phyloP scores from a whole-genome alignment of 2,329 filamentous ascomycete species.

The Periconia sp. region DNA sequence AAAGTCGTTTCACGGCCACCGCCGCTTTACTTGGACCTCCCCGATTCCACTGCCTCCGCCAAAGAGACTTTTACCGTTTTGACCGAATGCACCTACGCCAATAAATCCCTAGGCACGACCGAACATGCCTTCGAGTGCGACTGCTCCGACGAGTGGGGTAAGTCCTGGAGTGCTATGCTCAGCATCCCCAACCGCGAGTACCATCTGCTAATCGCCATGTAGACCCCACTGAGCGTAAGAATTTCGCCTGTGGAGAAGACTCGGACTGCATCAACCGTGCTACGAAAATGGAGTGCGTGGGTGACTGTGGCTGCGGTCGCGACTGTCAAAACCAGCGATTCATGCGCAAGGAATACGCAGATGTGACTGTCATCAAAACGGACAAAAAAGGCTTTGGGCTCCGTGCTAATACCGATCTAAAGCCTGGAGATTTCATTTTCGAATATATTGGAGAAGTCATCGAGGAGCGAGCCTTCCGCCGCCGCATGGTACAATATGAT shows the following conservation, averaged over 20 bases:
- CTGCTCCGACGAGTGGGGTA: constrained; percentile 93
- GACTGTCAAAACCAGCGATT: constrained; percentile 95
- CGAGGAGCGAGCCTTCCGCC: constrained; percentile 84
- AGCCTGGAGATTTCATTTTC: constrained; percentile 88
- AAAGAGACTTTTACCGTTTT: constrained; percentile 78
- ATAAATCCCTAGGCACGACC: constrained; percentile 86
- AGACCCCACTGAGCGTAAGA: constrained; percentile 58
- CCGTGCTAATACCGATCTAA: constrained; percentile 75
- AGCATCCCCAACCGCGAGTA: constrained; percentile 4
- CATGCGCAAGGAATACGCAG: constrained; percentile 83
- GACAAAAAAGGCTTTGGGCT: constrained; percentile 97
- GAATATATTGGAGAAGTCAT: constrained; percentile 99
- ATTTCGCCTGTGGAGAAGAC: constrained; percentile 90
- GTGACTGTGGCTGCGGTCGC: constrained; percentile 82
- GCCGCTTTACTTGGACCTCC: constrained; percentile 71
- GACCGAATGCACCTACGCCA: constrained; percentile 83
- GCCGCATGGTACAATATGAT: constrained; percentile 90
- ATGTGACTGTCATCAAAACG: constrained; percentile 94
- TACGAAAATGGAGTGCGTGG: constrained; percentile 94
- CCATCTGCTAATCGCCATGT: constrained; percentile 33
- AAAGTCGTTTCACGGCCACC: constrained; percentile 66
- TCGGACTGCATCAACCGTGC: constrained; percentile 98
- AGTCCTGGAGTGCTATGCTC: constrained; percentile 43
- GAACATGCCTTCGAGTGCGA: constrained; percentile 96
- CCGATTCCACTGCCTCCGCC: constrained; percentile 77